Evolutionary conservation across 345 rosid genomes (phyloP), one percentile per base, ranked within the genome.

Genomic region (Corchorus capsularis): DNA sequence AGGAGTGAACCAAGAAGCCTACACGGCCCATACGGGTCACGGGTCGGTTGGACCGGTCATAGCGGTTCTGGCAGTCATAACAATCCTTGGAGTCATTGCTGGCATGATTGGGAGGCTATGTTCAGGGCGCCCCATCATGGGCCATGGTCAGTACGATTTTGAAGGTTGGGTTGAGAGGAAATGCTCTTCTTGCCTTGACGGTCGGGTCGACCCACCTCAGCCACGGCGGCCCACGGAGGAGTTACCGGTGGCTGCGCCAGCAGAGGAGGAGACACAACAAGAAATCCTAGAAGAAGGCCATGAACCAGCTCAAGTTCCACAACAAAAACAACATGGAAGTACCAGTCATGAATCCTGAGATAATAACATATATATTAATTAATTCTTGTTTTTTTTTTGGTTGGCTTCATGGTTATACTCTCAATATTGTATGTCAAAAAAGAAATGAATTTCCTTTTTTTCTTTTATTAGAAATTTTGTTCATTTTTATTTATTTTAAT

Each of bases 81-180:
- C 86, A 15, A 71, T 91, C 35, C 75, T 91, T 5, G 93, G 96
- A 57, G 79, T 91, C 56, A 70, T 89, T 54, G 92, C 92, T 3
- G 90, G 88, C 35, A 81, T 91, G 88, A 82, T 89, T 1, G 96
- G 96, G 0, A 76, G 96, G 75, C 76, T 89, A 11, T 89, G 93
- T 77, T 83, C 91, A 22, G 93, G 96, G 59, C 84, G 85, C 54
- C 78, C 85, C 65, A 62, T 87, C 71, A 67, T 84, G 86, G 93
- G 92, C 34, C 73, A 72, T 54, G 87, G 89, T 39, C 85, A 82
- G 54, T 91, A 85, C 63, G 89, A 91, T 77, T 69, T 89, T 27
- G 93, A 91, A 75, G 86, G 90, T 13, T 91, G 96, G 96, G 86
- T 84, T 6, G 90, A 87, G 80, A 87, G 81, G 53, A 89, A 89